Base-by-base conservation (phyloP, 2,329 filamentous ascomycete species). In the Didymella keratinophila region DNA sequence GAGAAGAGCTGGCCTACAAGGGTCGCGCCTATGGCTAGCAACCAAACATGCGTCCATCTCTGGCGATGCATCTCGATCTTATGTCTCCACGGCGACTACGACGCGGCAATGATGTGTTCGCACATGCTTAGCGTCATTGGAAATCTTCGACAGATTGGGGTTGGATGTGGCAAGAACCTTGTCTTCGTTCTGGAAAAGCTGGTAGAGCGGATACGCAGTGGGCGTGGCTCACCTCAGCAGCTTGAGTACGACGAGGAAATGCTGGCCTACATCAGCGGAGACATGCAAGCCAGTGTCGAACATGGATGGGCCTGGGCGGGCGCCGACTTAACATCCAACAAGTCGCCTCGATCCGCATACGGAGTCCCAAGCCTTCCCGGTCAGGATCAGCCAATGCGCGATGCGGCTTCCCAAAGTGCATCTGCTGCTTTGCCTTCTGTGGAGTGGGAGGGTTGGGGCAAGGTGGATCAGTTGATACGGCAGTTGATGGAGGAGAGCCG, bases 11-110 rank as follows among this genome's bases (percentile, higher is more conserved):
- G 85, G 72, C 85, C 84, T 25, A 79, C 84, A 3, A 82, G 85
- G 10, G 80, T 93, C 1, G 84, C 86, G 4, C 85, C 87, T 32
- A 86, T 88, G 11, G 87, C 92, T 3, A 92, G 89, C 1, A 87
- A 89, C 4, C 86, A 94, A 66, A 82, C 96, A 9, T 90, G 92
- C 56, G 87, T 87, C 14, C 95, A 98, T 73, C 83, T 97, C 43
- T 97, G 96, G 86, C 89, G 94, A 21, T 96, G 90, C 70, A 84
- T 90, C 1, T 83, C 98, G 0, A 87, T 97, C 56, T 81, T 97
- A 4, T 85, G 94, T 21, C 86, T 96, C 50, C 85, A 86, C 1
- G 88, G 88, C 41, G 88, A 92, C 50, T 90, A 89, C 71, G 86
- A 89, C 4, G 84, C 88, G 2, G 93, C 94, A 0, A 78, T 89